A percentile compares a stretch with the other conserved stretches of the same genome.
Conservation (phyloP, 202 grass and related monocot species). For the Zizania palustris region DNA sequence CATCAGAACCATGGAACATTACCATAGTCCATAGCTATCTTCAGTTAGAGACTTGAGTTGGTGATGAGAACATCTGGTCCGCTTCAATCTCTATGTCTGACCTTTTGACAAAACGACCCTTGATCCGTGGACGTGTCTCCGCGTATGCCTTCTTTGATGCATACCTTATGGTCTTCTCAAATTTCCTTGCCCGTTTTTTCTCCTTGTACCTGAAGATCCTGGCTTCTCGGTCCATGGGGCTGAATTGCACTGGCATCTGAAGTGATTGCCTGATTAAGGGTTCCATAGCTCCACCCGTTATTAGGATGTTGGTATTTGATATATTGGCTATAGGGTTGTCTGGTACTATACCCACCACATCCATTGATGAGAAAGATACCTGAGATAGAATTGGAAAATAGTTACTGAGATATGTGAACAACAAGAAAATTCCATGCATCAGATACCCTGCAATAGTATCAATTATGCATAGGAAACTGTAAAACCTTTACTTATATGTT, state of each 20-base stretch:
- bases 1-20: slow-evolving; percentile 55
- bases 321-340: slow-evolving; percentile 43
- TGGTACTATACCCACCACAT: slow-evolving; percentile 51
- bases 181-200: slow-evolving; percentile 58
- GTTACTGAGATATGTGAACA: slow-evolving; percentile 29
- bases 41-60: slow-evolving; percentile 27
- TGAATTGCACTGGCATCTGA: slow-evolving; percentile 48
- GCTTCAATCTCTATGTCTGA: slow-evolving; percentile 54
- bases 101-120: slow-evolving; percentile 75
- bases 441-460: slow-evolving; percentile 10
- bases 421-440: not conserved
- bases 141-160: slow-evolving; percentile 77
- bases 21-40: slow-evolving; percentile 54
- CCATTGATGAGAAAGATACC: slow-evolving; percentile 62
- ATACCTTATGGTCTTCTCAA: slow-evolving; percentile 69
- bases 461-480: not conserved
- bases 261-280: slow-evolving; percentile 19
- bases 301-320: slow-evolving; percentile 48
- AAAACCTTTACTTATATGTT: too few relatives aligned
- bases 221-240: slow-evolving; percentile 51
- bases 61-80: slow-evolving; percentile 64
- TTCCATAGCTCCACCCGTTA: slow-evolving; percentile 15
- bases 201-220: slow-evolving; percentile 65
- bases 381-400: slow-evolving; percentile 49
- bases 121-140: slow-evolving; percentile 70